Base-by-base conservation (phyloP, 2,329 filamentous ascomycete species). In the Sporothrix humicola region DNA sequence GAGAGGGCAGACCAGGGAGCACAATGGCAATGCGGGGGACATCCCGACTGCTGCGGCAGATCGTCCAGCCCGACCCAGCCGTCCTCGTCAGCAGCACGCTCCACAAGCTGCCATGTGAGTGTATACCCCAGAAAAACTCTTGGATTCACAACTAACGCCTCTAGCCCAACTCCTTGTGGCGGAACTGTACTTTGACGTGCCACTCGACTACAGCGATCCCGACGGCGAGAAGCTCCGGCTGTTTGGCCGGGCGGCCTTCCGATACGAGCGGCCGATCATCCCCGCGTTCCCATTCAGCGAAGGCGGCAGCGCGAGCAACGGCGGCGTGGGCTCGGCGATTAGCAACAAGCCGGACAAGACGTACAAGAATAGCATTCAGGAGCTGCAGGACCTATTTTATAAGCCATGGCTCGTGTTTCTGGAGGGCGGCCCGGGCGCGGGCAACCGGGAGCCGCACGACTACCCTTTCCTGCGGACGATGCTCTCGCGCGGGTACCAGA, bases 131-230 rank as follows among this genome's bases (percentile, higher is more conserved):
- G n/a, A n/a, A n/a, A n/a, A n/a, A n/a, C n/a, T n/a, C n/a, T n/a
- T n/a, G 74, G 26, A 26, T 9, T 23, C 3, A 58, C 20, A 13
- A 15, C 54, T 58, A 58, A 58, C 54, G 10, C 31, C 31, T 31
- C 31, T 31, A 31, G 31, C 63, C 93, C 93, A 91, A 79, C 85
- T 97, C 63, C 86, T 88, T 74, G 88, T 97, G 75, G 92, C 92
- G 1, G 94, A 97, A 81, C 87, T 95, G 78, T 92, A 94, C 84
- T 97, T 97, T 82, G 88, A 93, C 77, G 94, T 97, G 12, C 94
- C 95, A 3, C 87, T 93, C 75, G 92, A 97, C 83, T 92, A 97
- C 81, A 82, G 83, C 75, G 87, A 90, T 72, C 89, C 90, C 0
- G 80, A 84, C 2, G 84, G 85, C 44, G 88, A 87, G 66, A 89